Percentiles rank a stretch among this genome's conserved stretches.
Evolutionary conservation across 257 asterid species (phyloP).

Genomic region (Przewalskia tangutica): DNA sequence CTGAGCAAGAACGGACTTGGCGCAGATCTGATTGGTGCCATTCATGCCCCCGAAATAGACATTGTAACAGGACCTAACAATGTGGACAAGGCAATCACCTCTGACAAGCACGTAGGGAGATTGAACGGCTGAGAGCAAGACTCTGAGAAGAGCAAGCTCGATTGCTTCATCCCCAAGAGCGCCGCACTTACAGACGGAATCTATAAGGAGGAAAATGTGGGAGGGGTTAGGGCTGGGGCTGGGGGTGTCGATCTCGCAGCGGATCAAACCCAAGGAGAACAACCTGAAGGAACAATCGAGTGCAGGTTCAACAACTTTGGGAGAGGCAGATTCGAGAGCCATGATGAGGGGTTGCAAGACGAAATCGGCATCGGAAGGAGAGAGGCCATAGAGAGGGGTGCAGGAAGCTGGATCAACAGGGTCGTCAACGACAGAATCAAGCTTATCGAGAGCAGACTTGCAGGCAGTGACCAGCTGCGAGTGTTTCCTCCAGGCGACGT

Average conservation of each 20-base stretch:
- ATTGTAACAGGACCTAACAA: conserved; percentile 93
- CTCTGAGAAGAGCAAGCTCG: conserved; percentile 76
- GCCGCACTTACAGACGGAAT: conserved; percentile 72
- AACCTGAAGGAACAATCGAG: conserved; percentile 76
- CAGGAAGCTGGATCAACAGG: conserved; percentile 62
- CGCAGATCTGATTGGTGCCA: conserved; percentile 99
- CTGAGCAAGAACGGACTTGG: conserved; percentile 91
- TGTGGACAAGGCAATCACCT: conserved; percentile 73
- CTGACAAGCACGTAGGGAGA: conserved; percentile 58
- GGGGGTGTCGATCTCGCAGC: conserved; percentile 43
- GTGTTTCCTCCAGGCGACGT: conserved; percentile 96
- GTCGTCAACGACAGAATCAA: conserved; percentile 54
- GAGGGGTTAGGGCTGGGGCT: conserved; percentile 12
- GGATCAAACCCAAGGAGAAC: conserved; percentile 67
- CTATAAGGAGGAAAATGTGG: conserved; percentile 52
- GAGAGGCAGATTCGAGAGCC: conserved; percentile 71
- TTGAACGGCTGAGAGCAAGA: conserved; percentile 72
- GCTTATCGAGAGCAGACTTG: conserved; percentile 93
- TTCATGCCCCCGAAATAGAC: conserved; percentile 81
- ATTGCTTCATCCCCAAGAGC: conserved; percentile 59
- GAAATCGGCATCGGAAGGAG: conserved; percentile 57
- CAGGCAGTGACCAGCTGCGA: conserved; percentile 78
- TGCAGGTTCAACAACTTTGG: conserved; percentile 93
- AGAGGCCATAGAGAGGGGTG: conserved; percentile 73
- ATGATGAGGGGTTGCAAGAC: conserved; percentile 61